These are phyloP conservation scores for Aspergillus pseudonomiae DNA, from an alignment of 2,329 filamentous ascomycete genomes.

Conservation along the genomic window DNA sequence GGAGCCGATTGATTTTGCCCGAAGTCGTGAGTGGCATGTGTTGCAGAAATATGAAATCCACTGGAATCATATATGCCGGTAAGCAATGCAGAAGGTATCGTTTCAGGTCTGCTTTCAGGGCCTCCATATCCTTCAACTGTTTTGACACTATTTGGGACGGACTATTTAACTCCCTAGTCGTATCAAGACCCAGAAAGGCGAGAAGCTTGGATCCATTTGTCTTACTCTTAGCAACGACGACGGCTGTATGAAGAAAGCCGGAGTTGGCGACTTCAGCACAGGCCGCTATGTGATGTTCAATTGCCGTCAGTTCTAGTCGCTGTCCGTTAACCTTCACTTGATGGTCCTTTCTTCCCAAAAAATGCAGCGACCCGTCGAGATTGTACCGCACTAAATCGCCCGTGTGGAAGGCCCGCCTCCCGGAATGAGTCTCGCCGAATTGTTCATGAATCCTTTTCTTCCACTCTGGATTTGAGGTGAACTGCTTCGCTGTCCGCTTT, in stretches of 20 bases:
- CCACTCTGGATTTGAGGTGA: neutral
- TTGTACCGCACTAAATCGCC: slow-evolving; percentile 10
- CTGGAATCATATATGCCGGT: neutral
- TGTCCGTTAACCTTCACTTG: slow-evolving; percentile 16
- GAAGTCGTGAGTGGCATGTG: neutral
- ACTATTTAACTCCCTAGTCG: too few species aligned
- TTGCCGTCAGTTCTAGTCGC: slow-evolving; percentile 11
- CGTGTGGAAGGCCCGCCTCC: neutral
- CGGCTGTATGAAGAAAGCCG: neutral
- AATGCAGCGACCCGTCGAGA: neutral
- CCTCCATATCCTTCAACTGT: too few species aligned
- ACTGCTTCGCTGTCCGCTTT: neutral
- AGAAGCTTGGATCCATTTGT: too few species aligned
- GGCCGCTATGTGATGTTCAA: slow-evolving; percentile 2
- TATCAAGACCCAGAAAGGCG: too few species aligned
- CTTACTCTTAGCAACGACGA: neutral
- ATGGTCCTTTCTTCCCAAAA: slow-evolving; percentile 9
- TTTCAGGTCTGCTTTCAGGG: too few species aligned
- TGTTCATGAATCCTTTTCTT: neutral
- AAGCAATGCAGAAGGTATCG: too few species aligned
- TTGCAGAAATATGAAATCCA: neutral
- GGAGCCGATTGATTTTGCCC: neutral
- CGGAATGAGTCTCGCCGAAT: too few species aligned
- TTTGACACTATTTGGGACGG: too few species aligned
- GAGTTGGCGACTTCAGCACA: too few species aligned